These are phyloP conservation scores for Salisapilia sapeloensis DNA, from an alignment of 352 stramenopile genomes.

Conservation along the genomic window DNA sequence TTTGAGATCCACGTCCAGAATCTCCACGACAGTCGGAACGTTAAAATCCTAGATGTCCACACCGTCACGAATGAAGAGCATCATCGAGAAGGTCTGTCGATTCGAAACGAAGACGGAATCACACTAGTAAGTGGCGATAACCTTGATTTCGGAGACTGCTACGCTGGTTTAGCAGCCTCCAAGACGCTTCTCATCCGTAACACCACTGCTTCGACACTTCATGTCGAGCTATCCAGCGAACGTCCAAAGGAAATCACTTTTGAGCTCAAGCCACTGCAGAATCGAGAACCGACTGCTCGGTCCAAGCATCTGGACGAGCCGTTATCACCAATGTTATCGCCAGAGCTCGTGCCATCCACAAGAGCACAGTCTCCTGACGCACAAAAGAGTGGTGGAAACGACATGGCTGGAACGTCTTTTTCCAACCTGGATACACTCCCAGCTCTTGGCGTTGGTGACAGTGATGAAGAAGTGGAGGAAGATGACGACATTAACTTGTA, in stretches of 20 bases:
- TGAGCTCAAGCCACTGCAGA: constrained; percentile 70
- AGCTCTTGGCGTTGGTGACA: constrained; percentile 50
- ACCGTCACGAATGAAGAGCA: constrained; percentile 80
- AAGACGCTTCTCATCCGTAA: constrained; percentile 75
- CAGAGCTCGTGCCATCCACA: too few species aligned
- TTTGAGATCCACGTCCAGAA: constrained; percentile 82
- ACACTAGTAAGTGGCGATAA: constrained; percentile 78
- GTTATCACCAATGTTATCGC: too few species aligned
- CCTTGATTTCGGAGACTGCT: constrained; percentile 81
- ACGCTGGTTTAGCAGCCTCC: constrained; percentile 63
- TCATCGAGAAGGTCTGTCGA: constrained; percentile 72
- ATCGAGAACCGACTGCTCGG: constrained; percentile 17
- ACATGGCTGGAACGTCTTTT: too few species aligned
- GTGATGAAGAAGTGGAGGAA: constrained; percentile 72
- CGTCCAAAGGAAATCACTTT: constrained; percentile 80
- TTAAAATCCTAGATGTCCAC: constrained; percentile 78
- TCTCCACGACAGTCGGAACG: constrained; percentile 66
- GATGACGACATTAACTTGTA: constrained; percentile 75
- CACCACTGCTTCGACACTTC: constrained; percentile 63
- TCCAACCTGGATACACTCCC: constrained; percentile 20
- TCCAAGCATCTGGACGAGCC: neutral
- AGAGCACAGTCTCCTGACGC: too few species aligned
- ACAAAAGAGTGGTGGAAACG: too few species aligned
- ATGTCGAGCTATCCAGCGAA: constrained; percentile 77
- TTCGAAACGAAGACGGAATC: constrained; percentile 69